Base-by-base conservation (phyloP, 768 basidiomycete species). In the Tricholoma bakamatsutake region DNA sequence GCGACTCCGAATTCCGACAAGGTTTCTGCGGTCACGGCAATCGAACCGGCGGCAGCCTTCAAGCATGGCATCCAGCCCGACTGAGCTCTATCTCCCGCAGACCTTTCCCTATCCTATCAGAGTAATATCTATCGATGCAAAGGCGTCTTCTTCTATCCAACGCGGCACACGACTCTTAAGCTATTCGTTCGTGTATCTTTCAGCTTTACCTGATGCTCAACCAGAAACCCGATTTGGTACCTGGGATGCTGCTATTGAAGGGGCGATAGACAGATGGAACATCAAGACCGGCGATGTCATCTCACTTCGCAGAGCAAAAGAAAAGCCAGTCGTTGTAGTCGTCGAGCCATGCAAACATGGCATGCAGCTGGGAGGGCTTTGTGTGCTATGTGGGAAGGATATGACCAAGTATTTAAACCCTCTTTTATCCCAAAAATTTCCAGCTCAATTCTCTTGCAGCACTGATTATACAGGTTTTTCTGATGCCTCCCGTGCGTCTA, bases 271-370 rank as follows among this genome's bases (percentile, higher is more conserved):
- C 40, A 67, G 71, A 13, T 98, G 94, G 94, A 78, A 76, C 51
- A 68, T 90, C 59, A 80, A 76, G 35, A 67, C 74, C 2, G 87
- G 87, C 56, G 88, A 90, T 61, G 76, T 82, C 52, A 74, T 93
- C 48, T 78, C 85, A 13, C 68, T 73, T 37, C 76, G 79, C 52
- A 78, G 73, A 62, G 85, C 88, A 10, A 80, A 76, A 56, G 81
- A 82, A 43, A 79, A 71, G 40, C 78, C 85, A 3, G 83, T 81
- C 56, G 74, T 93, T 21, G 70, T 81, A 35, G 75, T 98, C 59
- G 72, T 82, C 46, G 95, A 98, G 70, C 91, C 93, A n/a, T 99
- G 96, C 74, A 93, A 92, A 55, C 96, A 99, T 71, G 90, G 90
- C 57, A 86, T 96, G 63, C 95, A 98, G 68, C 76, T 96, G 50